A percentile compares a stretch with the other conserved stretches of the same genome.
phyloP scores from a whole-genome alignment of 1,284 basidiomycete species.

The Fomitopsis pinicola region DNA sequence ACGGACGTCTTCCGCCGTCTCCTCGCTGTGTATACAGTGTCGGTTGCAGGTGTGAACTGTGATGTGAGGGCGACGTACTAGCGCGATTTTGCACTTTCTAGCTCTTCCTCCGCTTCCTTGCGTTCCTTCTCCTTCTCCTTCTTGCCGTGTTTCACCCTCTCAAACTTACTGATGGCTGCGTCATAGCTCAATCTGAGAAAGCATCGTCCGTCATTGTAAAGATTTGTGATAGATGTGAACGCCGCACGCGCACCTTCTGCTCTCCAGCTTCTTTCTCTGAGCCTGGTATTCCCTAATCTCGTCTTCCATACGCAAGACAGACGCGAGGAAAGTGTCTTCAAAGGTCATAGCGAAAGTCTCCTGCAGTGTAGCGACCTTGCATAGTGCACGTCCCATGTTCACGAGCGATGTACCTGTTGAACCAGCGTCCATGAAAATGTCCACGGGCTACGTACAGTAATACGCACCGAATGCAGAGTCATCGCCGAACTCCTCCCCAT shows the following conservation, averaged over 20 bases:
- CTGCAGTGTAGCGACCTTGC: constrained; percentile 76
- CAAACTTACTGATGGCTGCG: constrained; percentile 61
- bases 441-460: neutral
- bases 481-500: constrained; percentile 78
- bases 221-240: neutral
- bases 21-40: constrained; percentile 56
- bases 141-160: constrained; percentile 63
- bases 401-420: constrained; percentile 61
- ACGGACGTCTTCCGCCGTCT: constrained; percentile 76
- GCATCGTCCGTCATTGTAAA: neutral
- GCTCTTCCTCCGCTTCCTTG: constrained; percentile 72
- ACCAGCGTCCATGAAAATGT: neutral
- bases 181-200: constrained; percentile 65
- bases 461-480: constrained; percentile 65
- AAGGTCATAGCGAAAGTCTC: constrained; percentile 73
- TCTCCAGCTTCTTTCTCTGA: constrained; percentile 77
- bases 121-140: constrained; percentile 70
- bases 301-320: constrained; percentile 56
- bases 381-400: constrained; percentile 75
- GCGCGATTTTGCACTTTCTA: constrained; percentile 61
- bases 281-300: constrained; percentile 71
- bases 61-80: constrained; percentile 50
- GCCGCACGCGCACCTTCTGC: constrained; percentile 49
- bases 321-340: constrained; percentile 64
- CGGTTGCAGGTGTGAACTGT: neutral